phyloP scores from a whole-genome alignment of 2,329 filamentous ascomycete species.

The Calcarisporium arbuscula region DNA sequence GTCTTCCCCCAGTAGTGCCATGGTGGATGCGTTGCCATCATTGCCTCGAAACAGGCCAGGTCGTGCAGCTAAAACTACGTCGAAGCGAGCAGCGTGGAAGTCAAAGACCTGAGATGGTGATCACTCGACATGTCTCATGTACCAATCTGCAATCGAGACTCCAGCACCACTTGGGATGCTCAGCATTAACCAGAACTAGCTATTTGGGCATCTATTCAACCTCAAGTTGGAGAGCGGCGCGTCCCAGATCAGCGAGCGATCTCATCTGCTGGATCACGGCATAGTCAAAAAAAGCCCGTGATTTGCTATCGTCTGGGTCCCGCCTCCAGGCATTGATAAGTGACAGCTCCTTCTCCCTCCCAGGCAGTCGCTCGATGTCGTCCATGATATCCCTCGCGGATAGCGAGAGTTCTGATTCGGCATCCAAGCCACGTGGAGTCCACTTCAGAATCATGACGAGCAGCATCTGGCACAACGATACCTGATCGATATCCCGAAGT shows the following conservation, averaged over 20 bases:
- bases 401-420: slow-evolving; percentile 38
- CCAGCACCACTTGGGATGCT: not conserved
- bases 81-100: slow-evolving; percentile 6
- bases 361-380: slow-evolving; percentile 41
- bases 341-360: slow-evolving; percentile 36
- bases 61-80: slow-evolving; percentile 1
- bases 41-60: slow-evolving; percentile 5
- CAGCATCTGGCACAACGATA: slow-evolving; percentile 47
- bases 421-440: slow-evolving; percentile 33
- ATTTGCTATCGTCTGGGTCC: slow-evolving; percentile 32
- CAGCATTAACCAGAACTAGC: too few species aligned
- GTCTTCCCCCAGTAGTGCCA: slow-evolving; percentile 11
- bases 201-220: slow-evolving; percentile 21
- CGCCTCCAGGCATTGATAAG: slow-evolving; percentile 38
- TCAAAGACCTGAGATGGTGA: slow-evolving; percentile 3
- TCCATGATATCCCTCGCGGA: slow-evolving; percentile 40
- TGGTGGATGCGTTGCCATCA: slow-evolving; percentile 1
- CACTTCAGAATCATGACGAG: slow-evolving; percentile 40
- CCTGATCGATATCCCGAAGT: slow-evolving; percentile 42
- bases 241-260: slow-evolving; percentile 39
- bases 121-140: not conserved
- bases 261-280: slow-evolving; percentile 43
- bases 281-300: slow-evolving; percentile 41
- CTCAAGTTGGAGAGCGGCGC: slow-evolving; percentile 35
- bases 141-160: not conserved